phyloP scores from a whole-genome alignment of 352 stramenopile species.

The Pythium periplocum region DNA sequence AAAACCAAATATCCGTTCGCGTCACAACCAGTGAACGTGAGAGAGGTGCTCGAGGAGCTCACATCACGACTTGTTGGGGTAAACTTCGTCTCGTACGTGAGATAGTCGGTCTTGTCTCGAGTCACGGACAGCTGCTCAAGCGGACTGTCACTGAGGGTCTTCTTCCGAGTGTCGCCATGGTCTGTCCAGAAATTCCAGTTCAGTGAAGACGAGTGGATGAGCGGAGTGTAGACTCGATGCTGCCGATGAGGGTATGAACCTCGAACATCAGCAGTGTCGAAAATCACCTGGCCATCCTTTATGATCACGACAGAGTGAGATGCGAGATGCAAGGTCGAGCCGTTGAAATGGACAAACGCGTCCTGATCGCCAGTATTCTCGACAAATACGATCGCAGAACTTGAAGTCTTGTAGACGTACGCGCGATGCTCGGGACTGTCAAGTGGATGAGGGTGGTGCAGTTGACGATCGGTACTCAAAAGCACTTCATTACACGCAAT shows the following conservation, averaged over 20 bases:
- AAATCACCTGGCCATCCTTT: constrained; percentile 31
- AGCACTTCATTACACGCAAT: constrained; percentile 54
- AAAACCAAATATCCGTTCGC: constrained; percentile 49
- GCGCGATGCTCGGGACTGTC: constrained; percentile 24
- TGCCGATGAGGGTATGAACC: constrained; percentile 36
- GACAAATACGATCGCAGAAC: constrained; percentile 38
- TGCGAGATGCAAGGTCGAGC: constrained; percentile 28
- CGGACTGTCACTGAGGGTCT: constrained; percentile 27
- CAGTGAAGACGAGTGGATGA: constrained; percentile 26
- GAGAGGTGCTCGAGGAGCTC: constrained; percentile 1
- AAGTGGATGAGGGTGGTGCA: constrained; percentile 30
- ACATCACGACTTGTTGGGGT: constrained; percentile 3
- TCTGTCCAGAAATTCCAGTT: constrained; percentile 57
- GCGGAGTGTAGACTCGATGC: constrained; percentile 33
- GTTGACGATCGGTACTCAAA: constrained; percentile 39
- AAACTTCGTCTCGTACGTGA: constrained; percentile 60
- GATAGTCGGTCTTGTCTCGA: constrained; percentile 47
- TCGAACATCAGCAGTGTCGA: constrained; percentile 47
- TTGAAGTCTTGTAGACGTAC: constrained; percentile 32
- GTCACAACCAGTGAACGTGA: constrained; percentile 54
- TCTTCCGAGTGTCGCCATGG: constrained; percentile 28
- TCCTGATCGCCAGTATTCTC: constrained; percentile 37
- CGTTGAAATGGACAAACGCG: constrained; percentile 30
- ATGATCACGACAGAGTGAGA: constrained; percentile 46
- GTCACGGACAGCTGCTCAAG: constrained; percentile 57